Conservation (phyloP, 2,329 filamentous ascomycete species). For the Arachnomyces sp. region DNA sequence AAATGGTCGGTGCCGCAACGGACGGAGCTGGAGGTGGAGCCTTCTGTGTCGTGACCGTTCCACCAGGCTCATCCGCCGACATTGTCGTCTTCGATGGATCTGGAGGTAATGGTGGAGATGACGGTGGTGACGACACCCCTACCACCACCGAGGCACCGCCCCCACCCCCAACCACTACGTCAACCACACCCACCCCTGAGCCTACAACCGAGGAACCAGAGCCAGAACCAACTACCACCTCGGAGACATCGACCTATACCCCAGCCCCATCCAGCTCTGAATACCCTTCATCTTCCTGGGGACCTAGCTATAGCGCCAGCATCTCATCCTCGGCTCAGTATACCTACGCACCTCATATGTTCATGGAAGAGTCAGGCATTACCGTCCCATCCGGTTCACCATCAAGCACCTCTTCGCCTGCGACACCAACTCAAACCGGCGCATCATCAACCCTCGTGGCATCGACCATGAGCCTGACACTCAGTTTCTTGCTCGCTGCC, state of each 20-base stretch:
- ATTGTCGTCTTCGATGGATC: conserved; percentile 53
- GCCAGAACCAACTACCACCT: too few relatives aligned
- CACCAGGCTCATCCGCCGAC: conserved; percentile 56
- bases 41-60: conserved; percentile 71
- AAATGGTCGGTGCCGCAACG: conserved; percentile 50
- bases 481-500: conserved; percentile 15
- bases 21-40: conserved; percentile 58
- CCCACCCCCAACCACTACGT: conserved; percentile 8
- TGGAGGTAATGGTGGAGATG: conserved; percentile 27
- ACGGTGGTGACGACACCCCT: neutral
- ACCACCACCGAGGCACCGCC: conserved; percentile 5
- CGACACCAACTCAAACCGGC: conserved; percentile 9
- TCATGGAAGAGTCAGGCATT: conserved; percentile 9
- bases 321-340: conserved; percentile 5
- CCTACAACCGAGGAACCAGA: conserved; percentile 13
- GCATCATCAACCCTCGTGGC: conserved; percentile 10
- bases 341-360: conserved; percentile 7
- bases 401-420: conserved; percentile 7
- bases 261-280: conserved; percentile 17
- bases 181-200: conserved; percentile 17
- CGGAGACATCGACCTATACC: conserved; percentile 4
- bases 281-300: conserved; percentile 9
- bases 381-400: conserved; percentile 3
- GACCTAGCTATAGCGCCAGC: conserved; percentile 8
- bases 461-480: conserved; percentile 13